phyloP scores from a whole-genome alignment of 2,329 filamentous ascomycete species.

The Neonectria hederae region DNA sequence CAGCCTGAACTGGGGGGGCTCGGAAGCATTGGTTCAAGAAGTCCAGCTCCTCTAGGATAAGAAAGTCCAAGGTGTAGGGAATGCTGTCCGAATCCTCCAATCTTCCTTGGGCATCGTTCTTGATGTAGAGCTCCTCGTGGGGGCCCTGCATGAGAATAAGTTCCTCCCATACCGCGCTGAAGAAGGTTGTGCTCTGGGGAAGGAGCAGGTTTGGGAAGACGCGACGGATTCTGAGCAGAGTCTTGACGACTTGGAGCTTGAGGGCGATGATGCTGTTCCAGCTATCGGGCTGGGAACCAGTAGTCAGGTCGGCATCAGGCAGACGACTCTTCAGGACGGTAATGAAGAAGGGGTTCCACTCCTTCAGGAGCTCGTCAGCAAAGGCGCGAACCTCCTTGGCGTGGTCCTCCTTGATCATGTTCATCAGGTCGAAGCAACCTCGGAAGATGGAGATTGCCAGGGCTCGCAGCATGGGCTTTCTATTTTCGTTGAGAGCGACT shows the following conservation, averaged over 20 bases:
- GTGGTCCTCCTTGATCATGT: constrained; percentile 96
- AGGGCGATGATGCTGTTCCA: constrained; percentile 87
- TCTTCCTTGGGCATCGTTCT: constrained; percentile 84
- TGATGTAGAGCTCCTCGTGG: constrained; percentile 87
- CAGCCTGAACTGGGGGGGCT: constrained; percentile 86
- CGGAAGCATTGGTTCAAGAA: constrained; percentile 92
- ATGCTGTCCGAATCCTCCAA: constrained; percentile 89
- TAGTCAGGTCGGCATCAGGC: constrained; percentile 66
- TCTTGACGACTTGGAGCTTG: constrained; percentile 94
- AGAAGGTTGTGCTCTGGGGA: constrained; percentile 83
- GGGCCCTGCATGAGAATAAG: constrained; percentile 75
- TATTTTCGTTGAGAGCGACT: constrained; percentile 78
- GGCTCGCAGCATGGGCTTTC: constrained; percentile 80
- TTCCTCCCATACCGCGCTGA: constrained; percentile 90
- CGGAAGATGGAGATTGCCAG: constrained; percentile 91
- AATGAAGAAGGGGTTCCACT: constrained; percentile 92
- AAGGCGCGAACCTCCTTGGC: constrained; percentile 86
- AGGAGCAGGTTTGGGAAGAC: constrained; percentile 86
- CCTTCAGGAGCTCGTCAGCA: constrained; percentile 82
- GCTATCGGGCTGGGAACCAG: constrained; percentile 65
- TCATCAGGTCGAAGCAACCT: constrained; percentile 91
- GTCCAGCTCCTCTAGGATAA: constrained; percentile 93
- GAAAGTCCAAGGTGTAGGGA: constrained; percentile 94
- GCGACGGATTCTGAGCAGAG: constrained; percentile 85
- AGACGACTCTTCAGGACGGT: constrained; percentile 78